phyloP scores from a whole-genome alignment of 2,329 filamentous ascomycete genomes.

The Diaporthe citrichinensis region DNA sequence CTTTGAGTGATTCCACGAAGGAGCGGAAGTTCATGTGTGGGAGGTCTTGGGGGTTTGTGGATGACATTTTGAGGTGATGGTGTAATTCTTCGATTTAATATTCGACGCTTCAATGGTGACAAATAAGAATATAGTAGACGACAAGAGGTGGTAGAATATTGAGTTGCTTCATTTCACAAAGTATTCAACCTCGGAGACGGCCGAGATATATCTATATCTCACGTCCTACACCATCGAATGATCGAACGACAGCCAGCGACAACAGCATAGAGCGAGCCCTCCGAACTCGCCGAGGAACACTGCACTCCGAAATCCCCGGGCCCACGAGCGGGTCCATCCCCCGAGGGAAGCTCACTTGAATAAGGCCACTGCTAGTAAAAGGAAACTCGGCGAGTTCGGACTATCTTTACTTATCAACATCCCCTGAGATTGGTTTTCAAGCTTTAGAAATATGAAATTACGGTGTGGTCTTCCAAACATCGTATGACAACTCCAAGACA shows the following conservation, averaged over 20 bases:
- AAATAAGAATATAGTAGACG: background rate
- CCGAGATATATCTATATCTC: background rate
- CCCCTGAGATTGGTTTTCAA: background rate
- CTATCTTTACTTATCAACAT: background rate
- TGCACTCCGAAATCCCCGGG: background rate
- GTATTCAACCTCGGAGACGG: background rate
- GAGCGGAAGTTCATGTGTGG: constrained; percentile 54
- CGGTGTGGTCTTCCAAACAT: background rate
- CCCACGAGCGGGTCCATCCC: background rate
- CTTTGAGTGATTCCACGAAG: constrained; percentile 59
- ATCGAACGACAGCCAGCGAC: background rate
- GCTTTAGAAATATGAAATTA: background rate
- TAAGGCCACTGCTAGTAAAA: background rate
- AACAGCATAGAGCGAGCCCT: background rate
- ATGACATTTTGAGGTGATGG: background rate
- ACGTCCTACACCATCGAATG: background rate
- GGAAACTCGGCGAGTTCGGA: background rate
- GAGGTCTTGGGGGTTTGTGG: constrained; percentile 31
- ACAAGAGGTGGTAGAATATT: background rate
- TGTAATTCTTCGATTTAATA: background rate
- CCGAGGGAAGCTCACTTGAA: background rate
- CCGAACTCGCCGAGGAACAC: constrained; percentile 19
- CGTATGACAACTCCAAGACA: background rate
- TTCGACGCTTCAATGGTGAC: background rate
- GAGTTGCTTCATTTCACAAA: too few species aligned